Base-by-base conservation (phyloP, 2,329 filamentous ascomycete species). In the Clathrospora elynae region DNA sequence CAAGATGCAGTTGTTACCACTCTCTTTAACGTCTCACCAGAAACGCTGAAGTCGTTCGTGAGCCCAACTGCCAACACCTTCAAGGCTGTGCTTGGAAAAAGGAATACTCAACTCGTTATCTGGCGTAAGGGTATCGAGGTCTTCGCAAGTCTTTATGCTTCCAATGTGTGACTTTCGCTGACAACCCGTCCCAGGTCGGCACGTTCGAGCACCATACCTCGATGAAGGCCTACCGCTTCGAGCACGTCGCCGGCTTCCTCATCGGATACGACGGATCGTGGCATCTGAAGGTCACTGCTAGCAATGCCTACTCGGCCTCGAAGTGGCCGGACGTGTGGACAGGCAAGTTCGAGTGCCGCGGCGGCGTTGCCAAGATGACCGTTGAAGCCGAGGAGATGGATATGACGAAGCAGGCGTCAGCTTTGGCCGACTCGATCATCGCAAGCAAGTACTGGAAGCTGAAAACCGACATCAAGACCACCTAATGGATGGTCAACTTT, bases 181-280 rank as follows among this genome's bases (percentile, higher is more conserved):
- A 49, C 19, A 3, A 10, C 22, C 11, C 4, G 5, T 7, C 9
- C 2, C 6, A 59, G 54, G 41, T 53, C 1, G 54, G 55, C 2
- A 46, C 34, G 1, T 59, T 43, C 30, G 45, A 53, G 12, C 38
- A 47, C 9, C 55, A 56, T n/a, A 46, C 36, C 0, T 46, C 45
- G 0, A 25, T 53, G 17, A 55, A 51, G 7, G 12, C 24, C 0
- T 57, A 40, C 8, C 36, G 47, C 1, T 59, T 61, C 29, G 39
- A 51, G 23, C 49, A 52, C 9, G 33, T 61, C 4, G 58, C 49
- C 0, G 52, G 58, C 7, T 36, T 55, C 1, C 26, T 55, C 1
- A 53, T 59, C 9, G 51, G 58, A 0, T 58, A 56, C n/a, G 54
- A 57, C 6, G 54, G 52, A 2, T 48, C 45, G 0, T 61, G 58